Conservation (phyloP, 768 basidiomycete genomes). For the Termitomyces eurrhizus region DNA sequence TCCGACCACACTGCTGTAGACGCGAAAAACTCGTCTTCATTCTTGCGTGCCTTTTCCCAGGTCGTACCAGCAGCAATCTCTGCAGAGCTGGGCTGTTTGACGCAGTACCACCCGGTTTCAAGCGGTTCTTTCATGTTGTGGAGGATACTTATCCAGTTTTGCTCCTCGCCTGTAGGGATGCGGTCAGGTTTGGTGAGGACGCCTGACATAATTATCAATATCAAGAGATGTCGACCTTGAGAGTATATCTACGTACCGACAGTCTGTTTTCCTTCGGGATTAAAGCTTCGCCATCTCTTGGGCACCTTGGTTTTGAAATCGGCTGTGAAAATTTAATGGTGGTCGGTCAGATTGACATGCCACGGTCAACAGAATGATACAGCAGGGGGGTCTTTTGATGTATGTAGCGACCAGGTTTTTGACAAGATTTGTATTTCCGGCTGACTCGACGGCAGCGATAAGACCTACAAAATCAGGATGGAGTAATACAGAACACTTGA, state of each 20-base stretch:
- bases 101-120: no score
- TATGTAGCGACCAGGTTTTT: constrained; percentile 53
- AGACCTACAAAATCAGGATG: constrained; percentile 36
- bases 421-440: constrained; percentile 51
- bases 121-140: no score
- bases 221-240: neutral
- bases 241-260: constrained; percentile 46
- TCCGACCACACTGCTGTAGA: no score
- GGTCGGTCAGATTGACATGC: constrained; percentile 33
- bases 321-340: constrained; percentile 36
- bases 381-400: constrained; percentile 57
- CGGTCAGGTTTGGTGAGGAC: constrained; percentile 78
- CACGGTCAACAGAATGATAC: constrained; percentile 55
- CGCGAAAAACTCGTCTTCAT: no score
- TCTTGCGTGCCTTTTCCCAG: no score
- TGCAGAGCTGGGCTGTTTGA: no score
- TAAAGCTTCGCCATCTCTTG: constrained; percentile 56
- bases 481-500: neutral
- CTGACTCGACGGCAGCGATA: constrained; percentile 50
- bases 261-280: constrained; percentile 61
- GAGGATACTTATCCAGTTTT: constrained; percentile 53
- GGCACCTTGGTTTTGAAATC: constrained; percentile 81
- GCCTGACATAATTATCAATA: no score
- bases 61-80: no score
- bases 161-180: constrained; percentile 52